Base-by-base conservation (phyloP, 2,329 filamentous ascomycete genomes). In the Chaetomium sp. region DNA sequence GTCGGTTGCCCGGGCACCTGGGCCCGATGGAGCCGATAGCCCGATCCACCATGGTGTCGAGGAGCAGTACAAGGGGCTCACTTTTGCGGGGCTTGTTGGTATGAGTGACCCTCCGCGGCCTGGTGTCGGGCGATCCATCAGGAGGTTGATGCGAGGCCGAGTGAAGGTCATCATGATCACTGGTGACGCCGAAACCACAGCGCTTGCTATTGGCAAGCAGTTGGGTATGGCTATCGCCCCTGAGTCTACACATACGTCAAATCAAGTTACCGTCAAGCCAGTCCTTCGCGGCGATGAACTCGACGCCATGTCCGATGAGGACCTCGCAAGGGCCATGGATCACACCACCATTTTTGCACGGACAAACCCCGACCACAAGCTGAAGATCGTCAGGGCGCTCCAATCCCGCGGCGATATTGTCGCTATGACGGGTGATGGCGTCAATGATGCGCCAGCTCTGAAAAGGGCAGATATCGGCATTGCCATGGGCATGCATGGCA, bases 151-250 rank as follows among this genome's bases (percentile, higher is more conserved):
- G 86, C 85, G 90, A 49, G 94, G 94, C 53, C 92, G 92, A 41
- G 94, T 99, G 60, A 94, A 91, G 70, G 89, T 99, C 48, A 95
- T 99, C 64, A 99, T 99, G 94, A 97, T 99, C 63, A 99, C 94
- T 8, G 94, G 94, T 56, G 94, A 99, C 70, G 90, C 94, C 12
- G 91, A 97, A 69, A 90, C 90, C 1, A 99, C 94, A 2, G 94
- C 94, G 2, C 79, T 96, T 46, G 94, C 94, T 0, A 97, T 99
- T 68, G 94, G 89, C 35, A 89, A 82, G 71, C 92, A 96, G 67
- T 79, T 99, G n/a, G 94, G 94, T 42, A 99, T 99, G 89, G 84
- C 86, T 2, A 82, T 97, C 55, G 80, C 79, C 9, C 70, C 72
- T 53, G 75, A 75, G 61, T 80, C 72, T 58, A 79, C 72, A 59